These are phyloP conservation scores for Achaetomiella virescens DNA, from an alignment of 495 filamentous ascomycete species.

Conservation along the genomic window DNA sequence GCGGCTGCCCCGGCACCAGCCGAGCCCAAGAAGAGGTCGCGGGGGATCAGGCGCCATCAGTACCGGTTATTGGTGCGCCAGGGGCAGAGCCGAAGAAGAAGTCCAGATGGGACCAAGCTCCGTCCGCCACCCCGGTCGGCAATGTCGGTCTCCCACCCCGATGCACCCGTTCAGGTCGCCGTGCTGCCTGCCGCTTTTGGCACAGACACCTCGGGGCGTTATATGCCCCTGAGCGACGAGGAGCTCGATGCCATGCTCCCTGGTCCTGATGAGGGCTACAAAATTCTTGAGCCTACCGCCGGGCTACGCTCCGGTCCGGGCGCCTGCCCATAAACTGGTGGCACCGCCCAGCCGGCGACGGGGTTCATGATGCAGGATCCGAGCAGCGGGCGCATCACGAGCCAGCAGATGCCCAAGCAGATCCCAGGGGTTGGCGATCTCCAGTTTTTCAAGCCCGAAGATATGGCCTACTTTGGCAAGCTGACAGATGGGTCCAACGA, in stretches of 20 bases:
- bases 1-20: conserved; percentile 32
- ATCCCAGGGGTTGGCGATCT: conserved; percentile 96
- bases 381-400: conserved; percentile 68
- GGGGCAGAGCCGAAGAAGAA: conserved; percentile 54
- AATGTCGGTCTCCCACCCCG: conserved; percentile 74
- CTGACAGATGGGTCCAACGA: conserved; percentile 93
- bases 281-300: conserved; percentile 88
- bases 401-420: conserved; percentile 91
- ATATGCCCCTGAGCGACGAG: conserved; percentile 80
- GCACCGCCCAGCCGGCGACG: conserved; percentile 61
- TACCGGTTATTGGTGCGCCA: conserved; percentile 44
- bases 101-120: conserved; percentile 84
- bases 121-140: conserved; percentile 76
- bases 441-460: conserved; percentile 97
- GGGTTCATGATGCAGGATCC: conserved; percentile 99
- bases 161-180: conserved; percentile 72
- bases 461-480: conserved; percentile 99
- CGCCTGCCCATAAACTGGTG: conserved; percentile 68
- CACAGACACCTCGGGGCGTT: conserved; percentile 71
- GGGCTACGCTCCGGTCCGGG: conserved; percentile 81
- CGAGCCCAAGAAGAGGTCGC: conserved; percentile 68
- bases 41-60: conserved; percentile 80
- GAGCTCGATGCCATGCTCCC: conserved; percentile 91
- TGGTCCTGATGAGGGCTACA: conserved; percentile 71
- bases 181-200: conserved; percentile 61